Evolutionary conservation across 1,284 basidiomycete species (phyloP), one percentile per base, ranked within the genome.

Genomic region (Porphyrellus sp.): DNA sequence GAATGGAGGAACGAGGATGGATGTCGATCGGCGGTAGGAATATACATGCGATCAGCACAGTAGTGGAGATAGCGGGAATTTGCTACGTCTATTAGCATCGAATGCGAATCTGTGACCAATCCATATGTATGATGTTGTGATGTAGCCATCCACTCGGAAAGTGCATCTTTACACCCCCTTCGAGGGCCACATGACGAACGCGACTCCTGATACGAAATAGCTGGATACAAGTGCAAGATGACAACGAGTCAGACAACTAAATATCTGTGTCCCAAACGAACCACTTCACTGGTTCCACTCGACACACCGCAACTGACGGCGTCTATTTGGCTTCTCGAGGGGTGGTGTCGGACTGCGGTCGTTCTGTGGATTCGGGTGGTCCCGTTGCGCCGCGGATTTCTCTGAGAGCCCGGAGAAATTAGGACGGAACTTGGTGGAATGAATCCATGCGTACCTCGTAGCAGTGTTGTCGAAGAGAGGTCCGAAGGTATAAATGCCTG

Each of bases 401-500:
- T 28, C 66, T 68, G 47, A 20, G 5, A 47, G 39, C 28, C 28
- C 51, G 40, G 49, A 41, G 16, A 43, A 34, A 45, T 60, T 34
- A 55, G 30, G 13, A 34, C 9, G 8, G 30, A 24, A 13, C 25
- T 31, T 42, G 20, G 12, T 6, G 11, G 21, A n/a, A 38, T 20
- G 9, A 30, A 28, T 30, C 20, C 40, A 38, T 11, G 35, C 62
- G 45, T 49, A 68, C 67, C 43, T 40, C 34, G 38, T 42, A 31
- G 51, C 39, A 37, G 28, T 23, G 15, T 42, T 56, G 33, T 49
- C 59, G 15, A 80, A 59, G 50, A 76, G 54, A 16, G 78, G 79
- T 55, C 72, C 70, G 63, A 81, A 81, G 52, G 86, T 82, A 63
- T 86, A 86, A 31, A 85, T 62, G 15, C 85, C 85, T 13, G 84